Evolutionary conservation across 257 asterid species (phyloP).

Genomic region (Solanum bulbocastanum): DNA sequence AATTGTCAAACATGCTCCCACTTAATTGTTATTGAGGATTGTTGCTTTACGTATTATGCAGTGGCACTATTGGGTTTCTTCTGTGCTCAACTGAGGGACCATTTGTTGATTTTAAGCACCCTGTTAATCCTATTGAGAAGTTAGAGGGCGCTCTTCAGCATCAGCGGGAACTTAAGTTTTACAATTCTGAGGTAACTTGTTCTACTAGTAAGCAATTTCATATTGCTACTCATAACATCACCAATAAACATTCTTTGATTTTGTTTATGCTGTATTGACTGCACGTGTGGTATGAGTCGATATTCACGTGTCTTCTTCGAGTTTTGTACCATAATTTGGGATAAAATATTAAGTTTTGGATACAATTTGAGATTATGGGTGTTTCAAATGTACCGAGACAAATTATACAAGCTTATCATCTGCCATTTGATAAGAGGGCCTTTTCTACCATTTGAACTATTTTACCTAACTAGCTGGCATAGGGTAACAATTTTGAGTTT

Average conservation of each 20-base stretch:
- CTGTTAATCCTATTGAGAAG: conserved; percentile 88
- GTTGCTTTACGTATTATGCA: conserved; percentile 19
- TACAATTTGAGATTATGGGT: not conserved
- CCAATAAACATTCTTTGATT: not conserved
- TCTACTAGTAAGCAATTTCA: not conserved
- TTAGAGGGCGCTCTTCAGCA: conserved; percentile 58
- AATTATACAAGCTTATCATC: not conserved
- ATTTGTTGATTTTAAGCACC: conserved; percentile 70
- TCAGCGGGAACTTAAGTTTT: conserved; percentile 60
- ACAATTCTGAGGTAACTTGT: conserved; percentile 76
- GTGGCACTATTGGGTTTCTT: conserved; percentile 84
- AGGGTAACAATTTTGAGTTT: not conserved
- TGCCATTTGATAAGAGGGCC: not conserved
- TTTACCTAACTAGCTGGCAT: not conserved
- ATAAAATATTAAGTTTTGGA: not conserved
- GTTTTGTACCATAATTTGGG: not conserved
- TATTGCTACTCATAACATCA: not conserved
- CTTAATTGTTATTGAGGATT: not conserved
- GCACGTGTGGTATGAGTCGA: not conserved
- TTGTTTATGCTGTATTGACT: not conserved
- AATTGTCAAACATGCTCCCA: not conserved
- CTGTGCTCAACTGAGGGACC: conserved; percentile 85
- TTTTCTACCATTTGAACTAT: no score
- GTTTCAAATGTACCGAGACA: not conserved
- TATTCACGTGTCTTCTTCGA: not conserved